Percentiles rank a stretch among this genome's conserved stretches.
phyloP scores from a whole-genome alignment of 2,329 filamentous ascomycete species.

The Cytospora leucostoma region DNA sequence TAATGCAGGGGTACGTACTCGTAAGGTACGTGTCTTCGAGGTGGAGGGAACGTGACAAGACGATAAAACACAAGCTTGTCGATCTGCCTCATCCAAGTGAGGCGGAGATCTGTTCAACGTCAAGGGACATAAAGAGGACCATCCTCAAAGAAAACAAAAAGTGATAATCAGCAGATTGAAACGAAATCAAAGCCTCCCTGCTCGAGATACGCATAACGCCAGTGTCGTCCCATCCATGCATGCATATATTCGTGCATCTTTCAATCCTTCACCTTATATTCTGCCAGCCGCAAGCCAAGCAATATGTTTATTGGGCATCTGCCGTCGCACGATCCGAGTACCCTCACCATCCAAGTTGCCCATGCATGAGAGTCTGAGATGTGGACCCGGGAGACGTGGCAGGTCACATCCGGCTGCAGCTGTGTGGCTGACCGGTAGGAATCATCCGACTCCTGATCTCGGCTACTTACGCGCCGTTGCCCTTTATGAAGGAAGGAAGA shows the following conservation, averaged over 20 bases:
- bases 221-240: constrained; percentile 20
- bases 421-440: constrained; percentile 24
- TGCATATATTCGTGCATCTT: constrained; percentile 23
- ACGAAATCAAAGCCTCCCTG: neutral
- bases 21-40: neutral
- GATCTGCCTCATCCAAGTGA: neutral
- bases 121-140: neutral
- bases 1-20: neutral
- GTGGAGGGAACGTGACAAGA: neutral
- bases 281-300: neutral
- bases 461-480: constrained; percentile 32
- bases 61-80: neutral
- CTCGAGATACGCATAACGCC: constrained; percentile 18
- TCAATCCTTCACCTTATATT: neutral
- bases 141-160: neutral
- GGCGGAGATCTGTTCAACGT: constrained; percentile 4
- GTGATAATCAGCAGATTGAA: constrained; percentile 1
- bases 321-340: neutral
- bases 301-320: neutral
- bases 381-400: constrained; percentile 12
- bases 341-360: neutral
- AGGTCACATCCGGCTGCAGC: constrained; percentile 24
- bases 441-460: constrained; percentile 10
- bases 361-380: constrained; percentile 18
- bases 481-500: constrained; percentile 52